These are phyloP conservation scores for Eucalyptus coolabah DNA, from an alignment of 345 rosid species.

Conservation along the genomic window DNA sequence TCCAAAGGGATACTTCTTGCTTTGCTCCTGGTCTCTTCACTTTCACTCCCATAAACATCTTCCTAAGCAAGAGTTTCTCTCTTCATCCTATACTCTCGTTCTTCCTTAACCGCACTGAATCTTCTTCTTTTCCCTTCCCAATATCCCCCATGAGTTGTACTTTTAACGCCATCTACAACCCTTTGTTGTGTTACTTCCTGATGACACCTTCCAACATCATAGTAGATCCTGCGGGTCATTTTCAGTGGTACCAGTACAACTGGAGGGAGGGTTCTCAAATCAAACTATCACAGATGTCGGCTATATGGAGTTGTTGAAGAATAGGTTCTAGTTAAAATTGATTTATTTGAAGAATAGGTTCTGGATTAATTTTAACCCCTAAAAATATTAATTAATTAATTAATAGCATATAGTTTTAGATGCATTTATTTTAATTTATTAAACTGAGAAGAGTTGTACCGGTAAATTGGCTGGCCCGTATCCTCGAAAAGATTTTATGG, in stretches of 20 bases:
- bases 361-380: too few species aligned
- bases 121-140: not conserved
- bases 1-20: not conserved
- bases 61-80: not conserved
- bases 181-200: not conserved
- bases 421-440: too few species aligned
- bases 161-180: rapidly evolving
- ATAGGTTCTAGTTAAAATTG: not conserved
- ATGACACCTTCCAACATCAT: not conserved
- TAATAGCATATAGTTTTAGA: too few species aligned
- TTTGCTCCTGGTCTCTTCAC: not conserved
- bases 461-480: too few species aligned
- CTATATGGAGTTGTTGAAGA: not conserved
- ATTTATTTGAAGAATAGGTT: not conserved
- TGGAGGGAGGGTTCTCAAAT: not conserved
- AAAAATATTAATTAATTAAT: too few species aligned
- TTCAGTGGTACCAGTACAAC: not conserved
- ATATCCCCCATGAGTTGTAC: not conserved
- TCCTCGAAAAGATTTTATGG: too few species aligned
- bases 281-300: not conserved
- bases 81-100: not conserved
- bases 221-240: too few species aligned
- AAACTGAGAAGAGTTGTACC: too few species aligned
- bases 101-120: not conserved
- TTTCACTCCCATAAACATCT: not conserved